Conservation (phyloP, 139 green algal species). For the Tetraselmis chui region DNA sequence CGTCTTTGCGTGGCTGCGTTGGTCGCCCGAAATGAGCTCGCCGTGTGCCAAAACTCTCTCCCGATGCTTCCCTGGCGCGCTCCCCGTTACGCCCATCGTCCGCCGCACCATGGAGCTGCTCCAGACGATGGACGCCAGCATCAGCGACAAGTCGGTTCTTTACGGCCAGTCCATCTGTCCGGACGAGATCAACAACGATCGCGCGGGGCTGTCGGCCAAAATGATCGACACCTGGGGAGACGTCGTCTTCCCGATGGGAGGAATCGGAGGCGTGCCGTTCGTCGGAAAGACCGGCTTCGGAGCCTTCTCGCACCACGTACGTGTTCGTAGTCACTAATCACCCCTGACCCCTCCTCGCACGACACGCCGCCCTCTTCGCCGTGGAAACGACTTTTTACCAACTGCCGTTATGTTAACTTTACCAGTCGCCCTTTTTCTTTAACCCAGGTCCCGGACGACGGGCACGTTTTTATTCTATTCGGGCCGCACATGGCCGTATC, state of each 20-base stretch:
- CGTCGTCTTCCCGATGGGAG: constrained; percentile 6
- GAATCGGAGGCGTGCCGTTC: constrained; percentile 2
- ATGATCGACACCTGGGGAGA: constrained; percentile 4
- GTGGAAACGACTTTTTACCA: too few relatives aligned
- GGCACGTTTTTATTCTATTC: not conserved
- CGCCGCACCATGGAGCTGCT: not conserved
- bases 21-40: not conserved
- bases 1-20: not conserved
- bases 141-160: not conserved
- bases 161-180: constrained; percentile 13
- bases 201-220: not conserved
- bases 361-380: too few relatives aligned
- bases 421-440: too few relatives aligned
- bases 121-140: not conserved
- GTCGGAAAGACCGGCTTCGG: constrained; percentile 14
- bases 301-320: constrained; percentile 8
- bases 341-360: too few relatives aligned
- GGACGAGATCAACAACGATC: constrained; percentile 12
- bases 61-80: not conserved
- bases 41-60: not conserved
- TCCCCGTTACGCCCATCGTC: not conserved
- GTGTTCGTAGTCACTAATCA: too few relatives aligned
- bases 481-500: not conserved
- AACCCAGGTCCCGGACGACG: not conserved
- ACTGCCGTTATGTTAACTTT: too few relatives aligned